Base-by-base conservation (phyloP, 2,329 filamentous ascomycete species). In the Xylaria sp. region DNA sequence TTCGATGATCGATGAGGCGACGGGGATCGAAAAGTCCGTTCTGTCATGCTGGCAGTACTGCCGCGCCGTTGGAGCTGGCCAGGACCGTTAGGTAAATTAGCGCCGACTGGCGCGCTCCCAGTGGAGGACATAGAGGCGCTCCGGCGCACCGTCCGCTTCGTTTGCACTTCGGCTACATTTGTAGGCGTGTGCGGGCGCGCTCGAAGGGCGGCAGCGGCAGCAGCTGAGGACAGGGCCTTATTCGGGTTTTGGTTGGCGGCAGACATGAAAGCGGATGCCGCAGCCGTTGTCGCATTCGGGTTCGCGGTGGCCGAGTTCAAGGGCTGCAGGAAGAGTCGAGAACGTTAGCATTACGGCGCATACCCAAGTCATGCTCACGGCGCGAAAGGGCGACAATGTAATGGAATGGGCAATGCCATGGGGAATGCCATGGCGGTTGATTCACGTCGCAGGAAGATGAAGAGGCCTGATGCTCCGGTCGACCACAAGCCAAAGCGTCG, bases 1-100 rank as follows among this genome's bases (percentile, higher is more conserved):
- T 79, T 79, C 66, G 80, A 77, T 64, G 59, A 23, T 36, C 84
- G 84, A 77, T 79, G 84, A 69, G 86, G 93, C 4, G 90, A 97
- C 3, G 90, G 89, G 13, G 91, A 92, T 73, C 94, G 89, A 80
- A 97, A 97, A 0, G 93, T 94, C 66, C 95, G 89, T 78, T 95
- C 92, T 36, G 89, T 91, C 94, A 98, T 97, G 59, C 94, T 97
- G 26, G 89, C 87, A 15, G 87, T 87, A 80, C 94, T 97, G 64
- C 85, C 87, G 44, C 87, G 85, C 75, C 93, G 85, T 70, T 90
- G 86, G 69, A 94, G 82, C 61, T 83, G 66, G 9, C 36, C 23
- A 46, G 28, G 82, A 78, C 77, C 74, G 72, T 80, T 73, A 72
- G 81, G 65, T 42, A 67, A 56, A 67, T 81, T 77, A 54, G 80